Percentiles rank a stretch among this genome's conserved stretches.
phyloP scores from a whole-genome alignment of 352 stramenopile species.

The Peronospora tabacina region DNA sequence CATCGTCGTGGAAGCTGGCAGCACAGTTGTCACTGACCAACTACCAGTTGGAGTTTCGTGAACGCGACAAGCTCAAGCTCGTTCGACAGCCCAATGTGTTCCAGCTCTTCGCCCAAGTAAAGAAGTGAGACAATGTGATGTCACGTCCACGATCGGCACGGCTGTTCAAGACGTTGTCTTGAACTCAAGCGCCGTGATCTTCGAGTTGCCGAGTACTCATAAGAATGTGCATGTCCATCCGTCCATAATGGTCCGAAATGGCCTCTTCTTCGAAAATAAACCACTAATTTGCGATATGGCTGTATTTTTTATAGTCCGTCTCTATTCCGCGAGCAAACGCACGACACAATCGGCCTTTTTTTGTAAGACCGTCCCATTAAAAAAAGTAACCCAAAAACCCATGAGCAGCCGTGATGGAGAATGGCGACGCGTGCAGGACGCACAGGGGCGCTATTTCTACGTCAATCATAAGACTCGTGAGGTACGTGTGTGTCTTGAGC shows the following conservation, averaged over 20 bases:
- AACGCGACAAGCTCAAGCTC: constrained; percentile 25
- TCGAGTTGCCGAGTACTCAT: no score
- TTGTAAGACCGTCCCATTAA: constrained; percentile 4
- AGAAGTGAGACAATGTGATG: no score
- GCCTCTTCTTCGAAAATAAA: background rate
- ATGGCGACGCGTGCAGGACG: constrained; percentile 77
- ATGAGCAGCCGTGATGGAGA: constrained; percentile 35
- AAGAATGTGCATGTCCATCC: no score
- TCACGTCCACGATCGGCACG: background rate
- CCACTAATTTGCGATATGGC: background rate
- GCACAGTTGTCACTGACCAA: constrained; percentile 29
- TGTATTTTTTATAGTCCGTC: constrained; percentile 7
- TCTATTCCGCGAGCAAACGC: constrained; percentile 8
- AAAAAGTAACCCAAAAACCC: constrained; percentile 6
- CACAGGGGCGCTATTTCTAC: constrained; percentile 80
- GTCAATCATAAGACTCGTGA: constrained; percentile 77
- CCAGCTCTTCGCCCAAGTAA: constrained; percentile 25
- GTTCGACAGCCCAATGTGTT: constrained; percentile 63
- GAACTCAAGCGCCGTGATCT: no score
- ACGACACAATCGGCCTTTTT: background rate
- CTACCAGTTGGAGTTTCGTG: constrained; percentile 55
- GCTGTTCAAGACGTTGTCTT: background rate
- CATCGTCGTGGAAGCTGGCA: constrained; percentile 25
- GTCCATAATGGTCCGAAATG: background rate
- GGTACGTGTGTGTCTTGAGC: constrained; percentile 28